These are phyloP conservation scores for Isochrysis galbana DNA, from an alignment of 78 protist genomes.

Conservation along the genomic window DNA sequence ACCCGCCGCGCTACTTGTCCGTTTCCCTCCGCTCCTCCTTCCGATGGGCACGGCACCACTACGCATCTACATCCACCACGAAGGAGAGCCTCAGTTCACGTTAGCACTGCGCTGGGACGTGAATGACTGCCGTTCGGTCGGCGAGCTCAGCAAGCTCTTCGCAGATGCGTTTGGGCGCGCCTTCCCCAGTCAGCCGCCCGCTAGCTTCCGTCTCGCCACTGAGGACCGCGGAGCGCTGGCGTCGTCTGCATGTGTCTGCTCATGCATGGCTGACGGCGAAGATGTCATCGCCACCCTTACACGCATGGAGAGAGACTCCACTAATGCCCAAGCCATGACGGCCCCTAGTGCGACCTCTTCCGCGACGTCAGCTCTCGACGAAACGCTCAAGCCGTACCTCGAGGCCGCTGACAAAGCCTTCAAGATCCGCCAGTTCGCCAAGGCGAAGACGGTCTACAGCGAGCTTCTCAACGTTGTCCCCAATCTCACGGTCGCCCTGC, in stretches of 20 bases:
- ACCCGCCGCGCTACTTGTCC: too few species aligned
- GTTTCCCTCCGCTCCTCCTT: too few species aligned
- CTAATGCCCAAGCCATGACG: not conserved
- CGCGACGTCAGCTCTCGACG: not conserved
- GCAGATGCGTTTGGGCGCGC: not conserved
- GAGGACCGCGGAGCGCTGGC: not conserved
- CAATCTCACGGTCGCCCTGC: not conserved
- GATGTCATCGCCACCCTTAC: not conserved
- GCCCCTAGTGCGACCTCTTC: not conserved
- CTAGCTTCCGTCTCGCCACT: not conserved
- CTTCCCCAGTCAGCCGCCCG: too few species aligned
- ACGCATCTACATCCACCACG: conserved; percentile 11
- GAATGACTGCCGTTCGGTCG: not conserved
- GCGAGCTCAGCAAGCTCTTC: not conserved
- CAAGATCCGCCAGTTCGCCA: not conserved
- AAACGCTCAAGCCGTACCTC: not conserved
- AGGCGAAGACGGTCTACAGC: not conserved
- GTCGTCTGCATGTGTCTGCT: not conserved
- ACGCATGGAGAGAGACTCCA: not conserved
- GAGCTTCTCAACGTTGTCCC: not conserved
- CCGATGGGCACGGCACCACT: too few species aligned
- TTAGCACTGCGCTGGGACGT: not conserved
- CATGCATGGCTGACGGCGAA: not conserved
- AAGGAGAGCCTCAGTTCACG: not conserved
- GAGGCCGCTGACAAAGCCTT: not conserved